Evolutionary conservation across 192 early-diverging fungal genomes (phyloP), one percentile per base, ranked within the genome.

Genomic region (Backusella psychrophila): DNA sequence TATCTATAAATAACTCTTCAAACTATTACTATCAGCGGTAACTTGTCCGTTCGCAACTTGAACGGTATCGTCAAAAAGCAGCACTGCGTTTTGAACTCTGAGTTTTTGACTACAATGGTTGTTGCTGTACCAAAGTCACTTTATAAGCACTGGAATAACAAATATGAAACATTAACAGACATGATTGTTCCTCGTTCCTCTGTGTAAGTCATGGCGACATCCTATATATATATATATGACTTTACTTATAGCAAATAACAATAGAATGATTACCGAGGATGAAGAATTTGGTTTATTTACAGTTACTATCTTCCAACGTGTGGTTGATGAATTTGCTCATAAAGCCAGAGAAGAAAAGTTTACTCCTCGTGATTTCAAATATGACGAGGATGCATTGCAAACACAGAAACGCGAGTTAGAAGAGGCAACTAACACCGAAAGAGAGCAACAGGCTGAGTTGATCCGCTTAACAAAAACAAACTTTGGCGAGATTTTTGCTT

Each of bases 121-220:
- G 96, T 99, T 6, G 98, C 97, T 65, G 95, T 99, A 31, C 97
- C 98, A 44, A 63, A 44, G 69, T 26, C 66, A 93, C 83, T 89
- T 38, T 87, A 89, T 73, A 93, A 92, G 77, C 94, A 96, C 2
- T 99, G 98, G 98, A 71, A 83, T 12, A 87, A 89, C 79, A 87
- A 81, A 38, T 99, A 99, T 85, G 98, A 99, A 86, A 90, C 88
- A 1, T 75, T 99, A 73, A 92, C 97, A 3, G 88, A 93, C 52
- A 97, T 97, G 95, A 94, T 99, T 15, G 97, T 99, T 21, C 98
- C 98, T 11, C 90, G 98, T 59, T 99, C 97, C 5, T 91, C 93
- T 69, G 81, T 86, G 94, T 96, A 90, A 76, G 88, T 44, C 14
- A 44, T 44, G 3, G 12, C 12, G 14, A 19, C 42, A 44, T 83